Base-by-base conservation (phyloP, 768 basidiomycete genomes). In the Leccinum broughii region DNA sequence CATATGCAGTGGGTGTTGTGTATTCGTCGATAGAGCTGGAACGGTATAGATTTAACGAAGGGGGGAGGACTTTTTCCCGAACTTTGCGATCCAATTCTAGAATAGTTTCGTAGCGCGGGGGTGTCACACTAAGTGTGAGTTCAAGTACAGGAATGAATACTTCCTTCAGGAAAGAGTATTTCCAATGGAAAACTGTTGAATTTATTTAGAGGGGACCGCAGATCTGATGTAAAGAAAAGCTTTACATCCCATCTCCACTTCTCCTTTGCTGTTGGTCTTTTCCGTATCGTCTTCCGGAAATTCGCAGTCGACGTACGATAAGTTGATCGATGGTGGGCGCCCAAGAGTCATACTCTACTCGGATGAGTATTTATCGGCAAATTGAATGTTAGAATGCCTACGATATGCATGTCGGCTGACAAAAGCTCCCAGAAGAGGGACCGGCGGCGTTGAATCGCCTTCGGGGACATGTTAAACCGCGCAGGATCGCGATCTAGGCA, bases 351-450 rank as follows among this genome's bases (percentile, higher is more conserved):
- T 74, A 66, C 84, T 82, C 85, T 87, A 41, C n/a, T 26, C 50
- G 52, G 51, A 8, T 64, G 58, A 17, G 59, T 54, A 55, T 30
- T 51, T 15, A 5, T 37, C 3, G 10, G 6, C 34, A 20, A 15
- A 52, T 4, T 34, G 8, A 41, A n/a, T 13, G 55, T 48, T 52
- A 20, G 20, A 49, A 66, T 66, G 57, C 84, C 30, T 76, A 77
- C 81, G 59, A 79, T 77, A 49, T 77, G 75, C 58, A 75, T 69
- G 66, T 90, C 88, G 7, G 80, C 70, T 8, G 83, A 79, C 59
- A 84, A 81, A 6, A 88, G 66, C 64, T 91, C 88, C 86, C 88
- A 91, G 65, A 90, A 90, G 6, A 91, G 70, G 8, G 76, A 72
- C 51, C 89, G 80, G 56, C 89, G 78, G 50, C 85, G 77, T 66